Conservation (phyloP, 2,329 filamentous ascomycete species). For the Ophiosphaerella herpotricha region DNA sequence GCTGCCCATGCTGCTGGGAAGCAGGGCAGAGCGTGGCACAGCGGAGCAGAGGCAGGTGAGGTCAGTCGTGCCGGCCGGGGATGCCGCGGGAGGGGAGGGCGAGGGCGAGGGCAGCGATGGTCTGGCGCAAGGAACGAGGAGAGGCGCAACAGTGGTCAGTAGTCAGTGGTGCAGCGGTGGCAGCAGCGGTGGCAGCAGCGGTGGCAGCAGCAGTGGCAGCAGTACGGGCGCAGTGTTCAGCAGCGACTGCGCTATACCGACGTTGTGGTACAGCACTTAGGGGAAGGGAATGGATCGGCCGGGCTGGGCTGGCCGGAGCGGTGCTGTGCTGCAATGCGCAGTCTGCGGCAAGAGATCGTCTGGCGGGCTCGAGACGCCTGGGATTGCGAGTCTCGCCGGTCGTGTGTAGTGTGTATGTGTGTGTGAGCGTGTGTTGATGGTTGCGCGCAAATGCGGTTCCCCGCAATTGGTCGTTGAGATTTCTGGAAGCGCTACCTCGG, state of each 20-base stretch:
- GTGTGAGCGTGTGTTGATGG: slow-evolving; percentile 10
- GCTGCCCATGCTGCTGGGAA: slow-evolving; percentile 41
- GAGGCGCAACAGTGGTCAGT: no score
- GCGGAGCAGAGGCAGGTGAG: slow-evolving; percentile 10
- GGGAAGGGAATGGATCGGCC: slow-evolving; percentile 13
- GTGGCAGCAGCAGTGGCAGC: slow-evolving; percentile 16
- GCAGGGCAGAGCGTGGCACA: slow-evolving; percentile 2
- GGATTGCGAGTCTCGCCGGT: not conserved
- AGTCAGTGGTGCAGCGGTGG: not conserved
- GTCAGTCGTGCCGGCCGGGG: slow-evolving; percentile 1
- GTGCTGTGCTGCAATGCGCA: slow-evolving; percentile 2
- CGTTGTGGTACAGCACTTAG: slow-evolving; percentile 30
- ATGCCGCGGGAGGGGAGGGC: not conserved
- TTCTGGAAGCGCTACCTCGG: slow-evolving; percentile 21
- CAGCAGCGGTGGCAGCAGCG: slow-evolving; percentile 14
- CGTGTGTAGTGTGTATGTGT: not conserved
- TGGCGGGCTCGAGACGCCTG: slow-evolving; percentile 12
- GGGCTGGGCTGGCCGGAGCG: slow-evolving; percentile 9
- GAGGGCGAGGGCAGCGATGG: no score
- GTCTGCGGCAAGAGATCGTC: not conserved
- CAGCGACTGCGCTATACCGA: slow-evolving; percentile 2
- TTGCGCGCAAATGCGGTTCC: slow-evolving; percentile 31
- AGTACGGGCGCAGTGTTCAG: not conserved
- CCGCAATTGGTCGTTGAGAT: slow-evolving; percentile 34
- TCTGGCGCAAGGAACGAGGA: no score